Base-by-base conservation (phyloP, 148 eudicot genomes). In the Euryodendron excelsum region DNA sequence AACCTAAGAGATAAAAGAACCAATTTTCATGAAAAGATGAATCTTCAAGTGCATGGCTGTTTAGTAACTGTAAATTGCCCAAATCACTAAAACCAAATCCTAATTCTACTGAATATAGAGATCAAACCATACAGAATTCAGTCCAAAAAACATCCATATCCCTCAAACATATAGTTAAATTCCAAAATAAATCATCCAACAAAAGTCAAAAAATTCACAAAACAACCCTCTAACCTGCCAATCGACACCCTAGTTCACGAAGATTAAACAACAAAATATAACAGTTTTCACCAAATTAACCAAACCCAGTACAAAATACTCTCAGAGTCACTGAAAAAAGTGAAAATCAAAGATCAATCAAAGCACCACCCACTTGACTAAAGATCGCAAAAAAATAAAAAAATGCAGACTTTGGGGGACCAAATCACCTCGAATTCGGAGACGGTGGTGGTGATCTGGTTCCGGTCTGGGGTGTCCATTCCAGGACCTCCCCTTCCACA, bases 391-490 rank as follows among this genome's bases (percentile, higher is more conserved):
- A 73, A 53, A 62, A 8, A 15, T 28, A 41, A 15, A 37, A 60
- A 41, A 47, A 45, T 0, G 5, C 3, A 13, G 11, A 17, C 11
- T 8, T 50, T 63, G 27, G 58, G 59, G 71, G 60, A 62, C n/a
- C 60, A 76, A 76, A 63, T 63, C 45, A 76, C 78, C 78, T 76
- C 78, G 60, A 76, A 63, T 76, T 76, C 23, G 2, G 78, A 47
- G 44, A 47, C 1, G 1, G 78, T 70, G 5, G 78, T 45, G 21
- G 78, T 31, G 71, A 76, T 76, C 69, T 48, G 58, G 30, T 63
- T 63, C 60, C 78, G 69, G 34, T 62, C 56, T 30, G 78, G 78
- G 13, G 78, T 76, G 71, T 76, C 78, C 78, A 76, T 76, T 47
- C 71, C 70, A 76, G 55, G 71, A 76, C 71, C 78, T 62, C 15